Conservation (phyloP, 768 basidiomycete species). For the Tylopilus sp. region DNA sequence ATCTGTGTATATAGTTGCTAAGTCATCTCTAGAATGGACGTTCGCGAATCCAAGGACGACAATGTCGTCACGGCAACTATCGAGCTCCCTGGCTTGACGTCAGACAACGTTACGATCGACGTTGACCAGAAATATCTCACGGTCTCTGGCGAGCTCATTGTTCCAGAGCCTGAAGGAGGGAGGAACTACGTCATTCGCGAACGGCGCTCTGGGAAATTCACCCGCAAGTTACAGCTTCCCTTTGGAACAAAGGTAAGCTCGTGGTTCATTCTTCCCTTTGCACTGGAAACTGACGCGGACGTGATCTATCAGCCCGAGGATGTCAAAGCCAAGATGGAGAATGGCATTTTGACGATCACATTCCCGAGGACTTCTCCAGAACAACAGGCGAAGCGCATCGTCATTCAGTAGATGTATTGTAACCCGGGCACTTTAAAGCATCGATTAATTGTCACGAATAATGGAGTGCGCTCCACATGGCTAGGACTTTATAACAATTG, state of each 20-base stretch:
- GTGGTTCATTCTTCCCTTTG: background rate
- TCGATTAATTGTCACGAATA: background rate
- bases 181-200: conserved; percentile 42
- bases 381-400: background rate
- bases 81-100: conserved; percentile 53
- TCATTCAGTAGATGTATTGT: background rate
- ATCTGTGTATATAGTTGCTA: background rate
- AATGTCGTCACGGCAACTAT: conserved; percentile 49
- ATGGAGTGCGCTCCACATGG: background rate
- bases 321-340: conserved; percentile 36
- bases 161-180: conserved; percentile 33
- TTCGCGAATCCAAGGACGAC: conserved; percentile 42
- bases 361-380: conserved; percentile 46
- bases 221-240: conserved; percentile 44
- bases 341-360: conserved; percentile 44
- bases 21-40: conserved; percentile 37
- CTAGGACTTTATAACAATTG: too few species aligned
- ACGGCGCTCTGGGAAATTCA: conserved; percentile 43
- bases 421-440: too few species aligned
- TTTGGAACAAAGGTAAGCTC: conserved; percentile 42
- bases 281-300: background rate
- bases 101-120: conserved; percentile 46
- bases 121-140: conserved; percentile 45
- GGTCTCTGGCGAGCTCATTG: conserved; percentile 42
- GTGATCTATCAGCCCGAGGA: conserved; percentile 35